Evolutionary conservation across 208 protist species (phyloP).

Genomic region (Acanthamoeba royreba): DNA sequence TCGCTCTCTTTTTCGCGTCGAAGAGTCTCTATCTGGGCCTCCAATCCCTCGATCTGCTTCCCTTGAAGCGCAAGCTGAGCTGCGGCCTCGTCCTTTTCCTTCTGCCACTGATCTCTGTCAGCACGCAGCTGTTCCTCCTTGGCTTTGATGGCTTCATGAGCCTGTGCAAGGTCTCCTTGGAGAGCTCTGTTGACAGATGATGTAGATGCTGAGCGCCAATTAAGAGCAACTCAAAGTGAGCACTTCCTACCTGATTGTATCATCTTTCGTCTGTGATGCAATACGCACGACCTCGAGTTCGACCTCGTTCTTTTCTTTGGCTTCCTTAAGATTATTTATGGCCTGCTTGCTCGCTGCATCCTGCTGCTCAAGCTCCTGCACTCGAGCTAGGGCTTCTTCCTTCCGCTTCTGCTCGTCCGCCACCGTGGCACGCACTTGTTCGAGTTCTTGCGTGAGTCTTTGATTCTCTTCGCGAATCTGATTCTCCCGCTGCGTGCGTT

Average conservation of each 20-base stretch:
- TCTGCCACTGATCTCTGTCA: background rate
- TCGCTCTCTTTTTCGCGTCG: background rate
- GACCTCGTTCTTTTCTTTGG: background rate
- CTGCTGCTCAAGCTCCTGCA: background rate
- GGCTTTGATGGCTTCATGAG: background rate
- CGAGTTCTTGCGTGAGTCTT: background rate
- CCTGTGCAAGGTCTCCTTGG: background rate
- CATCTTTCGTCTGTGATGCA: background rate
- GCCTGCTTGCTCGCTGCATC: background rate
- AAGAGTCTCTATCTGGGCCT: background rate
- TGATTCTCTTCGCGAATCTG: background rate
- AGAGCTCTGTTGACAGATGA: background rate
- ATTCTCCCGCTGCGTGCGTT: background rate
- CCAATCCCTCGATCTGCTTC: no score
- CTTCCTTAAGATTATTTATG: background rate
- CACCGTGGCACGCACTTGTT: no score
- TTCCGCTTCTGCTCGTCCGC: background rate
- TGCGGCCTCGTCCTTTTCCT: background rate
- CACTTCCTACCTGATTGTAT: background rate
- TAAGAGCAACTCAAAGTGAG: no score
- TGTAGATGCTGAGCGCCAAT: no score
- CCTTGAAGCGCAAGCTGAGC: no score
- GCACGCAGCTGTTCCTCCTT: background rate
- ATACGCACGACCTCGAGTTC: background rate
- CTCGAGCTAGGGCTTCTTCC: background rate